Evolutionary conservation across 805 yeast genomes (phyloP).

Genomic region (Myxozyma geophila): DNA sequence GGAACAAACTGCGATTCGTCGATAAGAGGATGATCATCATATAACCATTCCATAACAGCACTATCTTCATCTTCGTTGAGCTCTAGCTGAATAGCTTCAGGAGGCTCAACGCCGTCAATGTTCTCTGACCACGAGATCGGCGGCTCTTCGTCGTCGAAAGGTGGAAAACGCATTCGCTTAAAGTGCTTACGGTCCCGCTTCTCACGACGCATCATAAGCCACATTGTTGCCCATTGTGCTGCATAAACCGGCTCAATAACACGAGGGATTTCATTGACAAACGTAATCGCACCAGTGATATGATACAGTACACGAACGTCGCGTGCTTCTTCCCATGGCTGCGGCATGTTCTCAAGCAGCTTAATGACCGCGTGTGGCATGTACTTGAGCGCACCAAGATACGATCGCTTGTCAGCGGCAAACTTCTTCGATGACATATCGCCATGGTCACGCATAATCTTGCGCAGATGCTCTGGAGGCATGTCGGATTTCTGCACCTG

Average conservation of each 20-base stretch:
- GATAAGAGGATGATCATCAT: conserved; percentile 72
- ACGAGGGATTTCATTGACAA: conserved; percentile 89
- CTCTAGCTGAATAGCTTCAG: conserved; percentile 70
- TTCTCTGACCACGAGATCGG: conserved; percentile 83
- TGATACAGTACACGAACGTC: conserved; percentile 91
- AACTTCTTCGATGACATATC: conserved; percentile 80
- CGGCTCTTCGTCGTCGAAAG: conserved; percentile 97
- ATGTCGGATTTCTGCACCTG: conserved; percentile 72
- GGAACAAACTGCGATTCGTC: conserved; percentile 62
- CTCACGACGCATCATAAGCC: conserved; percentile 93
- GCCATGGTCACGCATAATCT: conserved; percentile 79
- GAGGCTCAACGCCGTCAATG: conserved; percentile 70
- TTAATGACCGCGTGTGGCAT: conserved; percentile 95
- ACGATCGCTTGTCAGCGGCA: conserved; percentile 82
- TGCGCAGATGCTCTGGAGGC: conserved; percentile 93
- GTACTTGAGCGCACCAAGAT: conserved; percentile 87
- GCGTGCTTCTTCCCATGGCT: conserved; percentile 92
- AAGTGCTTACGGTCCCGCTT: conserved; percentile 89
- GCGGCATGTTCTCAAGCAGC: conserved; percentile 93
- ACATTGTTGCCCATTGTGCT: conserved; percentile 95
- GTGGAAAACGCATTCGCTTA: conserved; percentile 91
- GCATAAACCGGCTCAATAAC: conserved; percentile 89
- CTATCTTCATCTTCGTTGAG: conserved; percentile 67
- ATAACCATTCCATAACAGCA: conserved; percentile 73
- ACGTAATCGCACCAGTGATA: conserved; percentile 89